These are phyloP conservation scores for Patellaria atrata DNA, from an alignment of 495 filamentous ascomycete species.

Conservation along the genomic window DNA sequence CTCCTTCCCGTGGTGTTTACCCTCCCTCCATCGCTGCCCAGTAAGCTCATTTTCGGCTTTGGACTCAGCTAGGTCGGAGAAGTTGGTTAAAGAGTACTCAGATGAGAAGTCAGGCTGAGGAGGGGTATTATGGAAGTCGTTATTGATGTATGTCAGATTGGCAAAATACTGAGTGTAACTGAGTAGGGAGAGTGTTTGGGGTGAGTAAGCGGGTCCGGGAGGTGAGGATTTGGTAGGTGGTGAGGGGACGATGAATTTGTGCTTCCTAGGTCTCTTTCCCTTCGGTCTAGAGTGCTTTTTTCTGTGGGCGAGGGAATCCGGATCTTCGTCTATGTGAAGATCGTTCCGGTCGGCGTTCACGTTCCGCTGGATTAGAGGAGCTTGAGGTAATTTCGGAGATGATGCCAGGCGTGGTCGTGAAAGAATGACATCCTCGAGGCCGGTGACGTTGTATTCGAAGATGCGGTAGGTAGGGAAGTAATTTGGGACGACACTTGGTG, in stretches of 20 bases:
- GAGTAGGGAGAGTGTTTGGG: conserved; percentile 61
- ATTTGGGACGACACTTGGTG: conserved; percentile 81
- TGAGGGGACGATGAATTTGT: conserved; percentile 48
- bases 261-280: conserved; percentile 39
- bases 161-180: conserved; percentile 84
- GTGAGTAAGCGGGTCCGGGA: conserved; percentile 84
- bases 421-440: conserved; percentile 39
- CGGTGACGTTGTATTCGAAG: conserved; percentile 85
- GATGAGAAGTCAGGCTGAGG: background rate
- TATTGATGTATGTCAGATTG: conserved; percentile 81
- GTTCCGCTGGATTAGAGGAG: background rate
- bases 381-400: background rate
- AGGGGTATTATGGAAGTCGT: conserved; percentile 30
- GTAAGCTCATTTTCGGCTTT: conserved; percentile 12
- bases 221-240: conserved; percentile 56
- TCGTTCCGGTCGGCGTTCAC: background rate
- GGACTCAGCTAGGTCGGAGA: no score
- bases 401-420: background rate
- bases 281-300: conserved; percentile 30
- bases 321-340: conserved; percentile 5
- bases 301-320: no score
- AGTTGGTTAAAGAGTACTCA: background rate
- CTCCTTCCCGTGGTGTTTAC: conserved; percentile 29
- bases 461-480: conserved; percentile 81
- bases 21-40: conserved; percentile 35